Conservation (phyloP, 495 filamentous ascomycete species). For the Hypomontagnella monticulosa region DNA sequence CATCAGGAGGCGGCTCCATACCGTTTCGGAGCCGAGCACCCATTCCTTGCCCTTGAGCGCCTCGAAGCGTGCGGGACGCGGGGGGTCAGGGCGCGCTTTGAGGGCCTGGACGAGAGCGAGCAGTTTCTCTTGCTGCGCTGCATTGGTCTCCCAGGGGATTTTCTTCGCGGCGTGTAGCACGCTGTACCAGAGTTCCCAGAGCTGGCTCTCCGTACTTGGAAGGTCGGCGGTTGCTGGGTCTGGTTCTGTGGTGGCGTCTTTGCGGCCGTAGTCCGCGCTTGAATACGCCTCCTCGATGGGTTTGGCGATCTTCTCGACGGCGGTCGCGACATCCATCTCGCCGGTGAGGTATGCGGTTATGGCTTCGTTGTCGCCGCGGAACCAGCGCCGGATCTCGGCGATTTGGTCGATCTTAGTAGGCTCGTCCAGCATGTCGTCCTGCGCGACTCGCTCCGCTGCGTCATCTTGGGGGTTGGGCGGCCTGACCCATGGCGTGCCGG, state of each 20-base stretch:
- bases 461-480: not conserved
- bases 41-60: not conserved
- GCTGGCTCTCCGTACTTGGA: not conserved
- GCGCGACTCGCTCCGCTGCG: not conserved
- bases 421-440: constrained; percentile 11
- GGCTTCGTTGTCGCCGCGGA: not conserved
- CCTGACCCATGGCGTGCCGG: too few species aligned
- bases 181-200: constrained; percentile 24
- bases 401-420: constrained; percentile 10
- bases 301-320: not conserved
- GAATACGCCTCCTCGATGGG: constrained; percentile 22
- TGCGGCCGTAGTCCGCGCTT: constrained; percentile 11
- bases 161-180: constrained; percentile 25
- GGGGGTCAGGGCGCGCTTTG: constrained; percentile 6
- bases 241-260: constrained; percentile 1
- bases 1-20: constrained; percentile 1
- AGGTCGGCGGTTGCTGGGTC: not conserved
- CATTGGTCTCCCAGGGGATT: constrained; percentile 22
- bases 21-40: constrained; percentile 1
- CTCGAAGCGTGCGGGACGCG: not conserved
- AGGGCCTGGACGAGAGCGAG: constrained; percentile 7
- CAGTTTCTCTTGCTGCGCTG: constrained; percentile 4
- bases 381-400: constrained; percentile 2
- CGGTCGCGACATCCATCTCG: not conserved
- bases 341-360: constrained; percentile 4